A percentile compares a stretch with the other conserved stretches of the same genome.
Conservation (phyloP, 2,329 filamentous ascomycete species). For the Penicillium sp. region DNA sequence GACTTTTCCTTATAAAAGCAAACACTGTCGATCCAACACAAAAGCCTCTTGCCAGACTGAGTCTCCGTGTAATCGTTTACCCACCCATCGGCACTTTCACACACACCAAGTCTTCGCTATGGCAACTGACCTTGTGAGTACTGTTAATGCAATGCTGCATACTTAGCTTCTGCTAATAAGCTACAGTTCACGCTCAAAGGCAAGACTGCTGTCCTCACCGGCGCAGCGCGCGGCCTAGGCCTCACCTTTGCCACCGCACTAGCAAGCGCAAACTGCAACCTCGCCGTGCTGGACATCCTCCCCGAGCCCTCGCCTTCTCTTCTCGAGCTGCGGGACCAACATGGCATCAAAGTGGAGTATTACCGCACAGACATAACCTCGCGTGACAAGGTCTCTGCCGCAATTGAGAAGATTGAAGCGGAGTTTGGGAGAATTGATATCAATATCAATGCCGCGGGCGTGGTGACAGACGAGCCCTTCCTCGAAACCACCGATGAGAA, state of each 20-base stretch:
- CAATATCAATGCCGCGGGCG: slow-evolving; percentile 26
- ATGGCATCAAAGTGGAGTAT: slow-evolving; percentile 3
- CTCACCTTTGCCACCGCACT: slow-evolving; percentile 22
- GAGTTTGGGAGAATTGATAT: slow-evolving; percentile 6
- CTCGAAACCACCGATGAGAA: slow-evolving; percentile 22
- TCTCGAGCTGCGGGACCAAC: not conserved
- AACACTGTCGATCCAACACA: not conserved
- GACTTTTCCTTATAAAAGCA: slow-evolving; percentile 3
- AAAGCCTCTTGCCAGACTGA: slow-evolving; percentile 1
- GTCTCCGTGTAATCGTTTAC: not conserved
- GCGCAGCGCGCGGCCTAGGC: slow-evolving; percentile 21
- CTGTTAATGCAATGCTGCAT: not conserved
- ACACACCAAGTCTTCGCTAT: not conserved
- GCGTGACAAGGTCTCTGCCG: not conserved
- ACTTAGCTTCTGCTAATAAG: slow-evolving; percentile 5
- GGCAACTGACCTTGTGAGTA: slow-evolving; percentile 3
- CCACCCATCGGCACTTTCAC: not conserved
- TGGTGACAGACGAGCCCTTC: slow-evolving; percentile 26
- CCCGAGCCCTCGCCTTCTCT: not conserved
- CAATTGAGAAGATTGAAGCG: slow-evolving; percentile 5
- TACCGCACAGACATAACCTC: slow-evolving; percentile 2
- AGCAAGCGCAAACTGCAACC: slow-evolving; percentile 9
- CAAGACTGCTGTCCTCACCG: slow-evolving; percentile 22
- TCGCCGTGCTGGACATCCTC: slow-evolving; percentile 5
- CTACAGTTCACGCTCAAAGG: slow-evolving; percentile 14